phyloP scores from a whole-genome alignment of 305 asterid species.

The Solanum hybrid region DNA sequence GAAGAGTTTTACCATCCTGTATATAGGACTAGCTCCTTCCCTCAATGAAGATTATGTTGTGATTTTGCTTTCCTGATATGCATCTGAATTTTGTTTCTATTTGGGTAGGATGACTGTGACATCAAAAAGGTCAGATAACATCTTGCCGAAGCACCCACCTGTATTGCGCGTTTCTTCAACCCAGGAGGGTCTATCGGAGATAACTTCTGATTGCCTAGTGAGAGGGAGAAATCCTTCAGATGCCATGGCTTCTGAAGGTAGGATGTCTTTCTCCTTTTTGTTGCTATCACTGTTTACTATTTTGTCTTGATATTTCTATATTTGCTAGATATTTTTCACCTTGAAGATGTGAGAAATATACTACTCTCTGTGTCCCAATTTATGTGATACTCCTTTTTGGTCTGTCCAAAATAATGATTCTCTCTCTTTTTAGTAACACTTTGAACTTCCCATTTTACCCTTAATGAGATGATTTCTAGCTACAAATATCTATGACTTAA shows the following conservation, averaged over 20 bases:
- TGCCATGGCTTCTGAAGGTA: slow-evolving; percentile 52
- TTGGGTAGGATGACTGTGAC: slow-evolving; percentile 12
- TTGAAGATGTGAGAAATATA: background rate
- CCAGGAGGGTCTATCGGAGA: slow-evolving; percentile 57
- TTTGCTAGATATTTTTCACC: too few species aligned
- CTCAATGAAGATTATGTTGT: background rate
- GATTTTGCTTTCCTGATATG: background rate
- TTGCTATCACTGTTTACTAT: background rate
- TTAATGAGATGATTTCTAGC: background rate
- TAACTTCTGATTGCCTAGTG: slow-evolving; percentile 27
- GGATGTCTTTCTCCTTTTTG: background rate
- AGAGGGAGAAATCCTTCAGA: slow-evolving; percentile 41
- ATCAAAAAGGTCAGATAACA: slow-evolving; percentile 53
- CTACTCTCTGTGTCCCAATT: background rate
- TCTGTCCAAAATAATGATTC: background rate
- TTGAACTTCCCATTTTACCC: background rate
- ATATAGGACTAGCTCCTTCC: background rate
- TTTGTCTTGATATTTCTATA: background rate
- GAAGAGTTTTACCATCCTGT: background rate
- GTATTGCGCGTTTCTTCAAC: slow-evolving; percentile 54
- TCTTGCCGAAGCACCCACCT: slow-evolving; percentile 79
- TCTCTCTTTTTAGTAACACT: background rate
- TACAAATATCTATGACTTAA: background rate
- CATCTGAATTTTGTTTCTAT: background rate
- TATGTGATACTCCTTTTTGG: background rate